A percentile compares a stretch with the other conserved stretches of the same genome.
Conservation (phyloP, 768 basidiomycete species). For the Termitomyces sp. region DNA sequence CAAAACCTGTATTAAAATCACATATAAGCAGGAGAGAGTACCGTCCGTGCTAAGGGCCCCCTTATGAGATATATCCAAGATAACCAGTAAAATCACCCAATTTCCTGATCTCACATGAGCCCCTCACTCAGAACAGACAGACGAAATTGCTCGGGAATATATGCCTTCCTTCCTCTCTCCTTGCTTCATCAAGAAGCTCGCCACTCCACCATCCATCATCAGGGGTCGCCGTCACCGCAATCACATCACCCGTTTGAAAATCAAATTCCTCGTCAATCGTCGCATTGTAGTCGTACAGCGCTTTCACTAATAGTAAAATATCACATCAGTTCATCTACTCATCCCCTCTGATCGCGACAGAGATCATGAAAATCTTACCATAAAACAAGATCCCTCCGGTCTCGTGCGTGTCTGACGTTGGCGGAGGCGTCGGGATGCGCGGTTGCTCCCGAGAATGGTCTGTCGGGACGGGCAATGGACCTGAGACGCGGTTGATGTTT, state of each 20-base stretch:
- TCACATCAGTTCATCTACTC: neutral
- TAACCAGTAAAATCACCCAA: neutral
- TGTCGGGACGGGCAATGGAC: slow-evolving; percentile 13
- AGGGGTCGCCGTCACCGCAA: slow-evolving; percentile 90
- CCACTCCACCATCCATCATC: slow-evolving; percentile 99
- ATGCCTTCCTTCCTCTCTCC: slow-evolving; percentile 64
- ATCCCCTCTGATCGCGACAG: neutral
- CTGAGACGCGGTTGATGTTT: slow-evolving; percentile 4
- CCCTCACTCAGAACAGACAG: slow-evolving; percentile 52
- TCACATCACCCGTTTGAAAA: slow-evolving; percentile 94
- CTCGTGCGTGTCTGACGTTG: slow-evolving; percentile 20
- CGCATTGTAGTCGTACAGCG: slow-evolving; percentile 81
- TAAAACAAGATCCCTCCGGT: slow-evolving; percentile 67
- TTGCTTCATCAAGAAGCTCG: slow-evolving; percentile 67
- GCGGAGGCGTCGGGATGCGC: slow-evolving; percentile 17
- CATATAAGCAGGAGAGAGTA: neutral
- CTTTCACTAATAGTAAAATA: slow-evolving; percentile 54
- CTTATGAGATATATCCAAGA: neutral
- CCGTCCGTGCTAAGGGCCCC: neutral
- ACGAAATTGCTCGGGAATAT: slow-evolving; percentile 90
- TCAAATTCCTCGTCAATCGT: slow-evolving; percentile 91
- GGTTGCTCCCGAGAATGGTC: slow-evolving; percentile 8
- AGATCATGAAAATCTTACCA: slow-evolving; percentile 43
- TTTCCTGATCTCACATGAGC: neutral
- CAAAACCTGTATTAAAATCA: slow-evolving; percentile 2